Evolutionary conservation across 225 moss, liverwort and hornwort genomes (phyloP), one percentile per base, ranked within the genome.

Genomic region (Bryum argenteum): DNA sequence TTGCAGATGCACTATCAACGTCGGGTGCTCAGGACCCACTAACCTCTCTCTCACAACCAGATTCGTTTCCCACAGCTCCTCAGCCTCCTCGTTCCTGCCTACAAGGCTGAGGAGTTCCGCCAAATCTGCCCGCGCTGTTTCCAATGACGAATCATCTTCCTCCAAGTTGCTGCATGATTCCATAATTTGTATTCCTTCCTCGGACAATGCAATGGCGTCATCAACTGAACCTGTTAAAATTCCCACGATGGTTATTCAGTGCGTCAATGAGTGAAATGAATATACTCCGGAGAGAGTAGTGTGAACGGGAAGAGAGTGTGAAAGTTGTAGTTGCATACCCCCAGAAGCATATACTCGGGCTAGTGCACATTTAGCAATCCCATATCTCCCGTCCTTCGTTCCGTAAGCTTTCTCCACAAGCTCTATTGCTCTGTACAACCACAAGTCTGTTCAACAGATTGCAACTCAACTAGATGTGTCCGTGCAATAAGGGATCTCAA

Each of bases 91-190:
- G 60, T 84, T 87, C 81, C 96, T 96, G 78, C 61, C 85, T 10
- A 91, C 21, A 42, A 89, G 77, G 69, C 71, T 89, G 59, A 96
- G 85, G 65, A 96, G 40, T 85, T 96, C 96, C 20, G 96, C 96
- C 73, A 96, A 65, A 82, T 96, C 96, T 71, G 93, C 86, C n/a
- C 96, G 91, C 11, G 91, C 93, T 68, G 82, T 88, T 77, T 96
- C 96, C 65, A 96, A 63, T 55, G 91, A 86, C 33, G 93, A 79
- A 85, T 93, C 91, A 58, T 86, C 83, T 19, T 79, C 75, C 39
- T 82, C 76, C 76, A 93, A 85, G 15, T 57, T 80, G 52, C 81
- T 81, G 70, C 90, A 92, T 26, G 77, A 75, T 66, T 82, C 81
- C 89, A 96, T 91, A 17, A 90, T 68, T 55, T 73, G 63, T 15